Percentiles rank a stretch among this genome's conserved stretches.
Conservation (phyloP, 2,329 filamentous ascomycete genomes). For the Sphaerulina vaccinii region DNA sequence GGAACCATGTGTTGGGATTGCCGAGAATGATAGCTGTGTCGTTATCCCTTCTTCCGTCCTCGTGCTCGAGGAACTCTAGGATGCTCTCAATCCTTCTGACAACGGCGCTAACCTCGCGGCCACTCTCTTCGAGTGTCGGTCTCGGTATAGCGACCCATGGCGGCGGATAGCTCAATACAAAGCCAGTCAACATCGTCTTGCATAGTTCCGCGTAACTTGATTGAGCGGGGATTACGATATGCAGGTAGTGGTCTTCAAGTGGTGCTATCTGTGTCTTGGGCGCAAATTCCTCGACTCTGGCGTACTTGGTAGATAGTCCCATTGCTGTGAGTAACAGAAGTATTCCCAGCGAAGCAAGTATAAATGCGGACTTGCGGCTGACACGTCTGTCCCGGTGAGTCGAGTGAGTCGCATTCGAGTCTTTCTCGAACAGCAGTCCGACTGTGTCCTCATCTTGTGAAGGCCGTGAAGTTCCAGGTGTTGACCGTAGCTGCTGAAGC, state of each 20-base stretch:
- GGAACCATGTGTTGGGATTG: conserved; percentile 18
- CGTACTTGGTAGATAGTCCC: background rate
- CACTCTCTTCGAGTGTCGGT: background rate
- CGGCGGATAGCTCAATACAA: conserved; percentile 16
- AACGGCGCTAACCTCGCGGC: background rate
- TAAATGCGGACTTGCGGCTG: background rate
- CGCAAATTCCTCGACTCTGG: background rate
- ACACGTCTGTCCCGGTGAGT: background rate
- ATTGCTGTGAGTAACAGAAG: background rate
- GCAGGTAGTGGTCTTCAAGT: conserved; percentile 14
- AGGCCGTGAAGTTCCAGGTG: background rate
- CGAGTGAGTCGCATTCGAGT: background rate
- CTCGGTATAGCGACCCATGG: conserved; percentile 15
- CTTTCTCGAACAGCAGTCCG: background rate
- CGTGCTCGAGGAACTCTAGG: conserved; percentile 6
- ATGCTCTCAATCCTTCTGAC: conserved; percentile 13
- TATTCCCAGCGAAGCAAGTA: background rate
- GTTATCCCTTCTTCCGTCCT: conserved; percentile 3
- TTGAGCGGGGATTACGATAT: conserved; percentile 14
- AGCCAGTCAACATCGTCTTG: conserved; percentile 17
- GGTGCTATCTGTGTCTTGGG: background rate
- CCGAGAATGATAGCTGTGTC: conserved; percentile 15
- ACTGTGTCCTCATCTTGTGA: background rate
- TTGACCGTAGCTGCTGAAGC: background rate
- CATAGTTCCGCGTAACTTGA: conserved; percentile 12